These are phyloP conservation scores for Paramyrothecium sp. DNA, from an alignment of 2,329 filamentous ascomycete genomes.

Conservation along the genomic window DNA sequence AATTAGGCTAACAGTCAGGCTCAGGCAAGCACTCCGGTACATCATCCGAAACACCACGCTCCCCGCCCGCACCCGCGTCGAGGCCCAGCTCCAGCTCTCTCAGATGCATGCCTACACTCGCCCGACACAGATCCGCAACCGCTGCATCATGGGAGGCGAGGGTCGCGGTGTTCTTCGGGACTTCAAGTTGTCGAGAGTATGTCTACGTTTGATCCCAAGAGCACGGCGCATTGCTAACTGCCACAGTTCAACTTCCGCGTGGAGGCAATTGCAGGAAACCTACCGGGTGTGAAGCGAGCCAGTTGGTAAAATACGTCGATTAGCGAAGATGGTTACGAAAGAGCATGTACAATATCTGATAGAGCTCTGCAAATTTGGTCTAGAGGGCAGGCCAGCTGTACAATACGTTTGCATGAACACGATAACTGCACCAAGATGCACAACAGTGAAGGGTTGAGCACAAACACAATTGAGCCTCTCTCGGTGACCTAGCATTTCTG, in stretches of 20 bases:
- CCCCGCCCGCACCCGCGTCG: slow-evolving; percentile 75
- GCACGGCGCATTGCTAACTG: slow-evolving; percentile 18
- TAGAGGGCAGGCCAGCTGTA: not conserved
- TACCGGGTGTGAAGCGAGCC: slow-evolving; percentile 93
- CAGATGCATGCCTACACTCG: slow-evolving; percentile 97
- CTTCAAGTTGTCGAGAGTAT: slow-evolving; percentile 87
- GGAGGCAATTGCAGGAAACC: slow-evolving; percentile 78
- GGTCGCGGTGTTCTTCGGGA: slow-evolving; percentile 86
- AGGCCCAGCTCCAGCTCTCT: slow-evolving; percentile 88
- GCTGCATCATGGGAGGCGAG: slow-evolving; percentile 90
- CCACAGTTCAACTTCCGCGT: slow-evolving; percentile 86
- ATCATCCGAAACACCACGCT: slow-evolving; percentile 91
- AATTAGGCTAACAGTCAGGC: slow-evolving; percentile 6
- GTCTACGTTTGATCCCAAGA: slow-evolving; percentile 31
- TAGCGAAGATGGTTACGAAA: not conserved
- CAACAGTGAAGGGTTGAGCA: not conserved
- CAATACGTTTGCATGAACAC: not conserved
- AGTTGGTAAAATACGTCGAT: slow-evolving; percentile 69
- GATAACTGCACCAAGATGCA: not conserved
- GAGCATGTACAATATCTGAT: slow-evolving; percentile 3
- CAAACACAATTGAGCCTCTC: not conserved
- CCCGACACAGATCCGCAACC: slow-evolving; percentile 88
- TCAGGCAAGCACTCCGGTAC: slow-evolving; percentile 87
- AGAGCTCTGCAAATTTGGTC: not conserved
- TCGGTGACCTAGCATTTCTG: too few relatives aligned